Base-by-base conservation (phyloP, 148 eudicot species). In the Persicaria maculosa region DNA sequence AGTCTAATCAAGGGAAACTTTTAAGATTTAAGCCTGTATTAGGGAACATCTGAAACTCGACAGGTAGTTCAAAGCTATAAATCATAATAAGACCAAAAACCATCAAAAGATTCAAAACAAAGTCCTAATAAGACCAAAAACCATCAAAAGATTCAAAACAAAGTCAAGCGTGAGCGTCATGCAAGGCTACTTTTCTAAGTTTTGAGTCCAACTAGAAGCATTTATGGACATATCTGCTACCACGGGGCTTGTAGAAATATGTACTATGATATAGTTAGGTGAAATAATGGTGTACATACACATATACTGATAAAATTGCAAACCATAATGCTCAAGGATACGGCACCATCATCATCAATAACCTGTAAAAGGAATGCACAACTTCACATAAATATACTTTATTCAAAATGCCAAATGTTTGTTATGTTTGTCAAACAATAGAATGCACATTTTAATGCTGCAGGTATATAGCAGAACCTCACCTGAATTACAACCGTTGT, bases 281-380 rank as follows among this genome's bases (percentile, higher is more conserved):
- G 46, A 65, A 65, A 15, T 65, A 43, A 17, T 65, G 43, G 1
- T 15, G 8, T 15, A 15, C 40, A 31, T 31, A 40, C 31, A 40
- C 3, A 46, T 46, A 65, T 65, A 65, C 40, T 43, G 5, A 31
- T 10, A 36, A 31, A 65, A 36, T 14, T 15, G 43, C 47, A 65
- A 65, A 46, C 70, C 70, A 65, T 65, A 15, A 36, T 0, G 17
- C 15, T 36, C 11, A 88, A 91, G 97, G 98, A 95, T 95, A 95
- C 98, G 77, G 98, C 90, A 53, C 98, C 98, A 86, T 95, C 98
- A 81, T 95, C 98, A 84, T 90, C 80, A 79, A 95, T 88, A 82
- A 95, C 98, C 98, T 94, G 97, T 86, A 89, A 78, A 69, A 54
- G 50, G 50, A 19, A n/a, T 43, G 40, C 25, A 16, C 22, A 69